These are phyloP conservation scores for Neofusicoccum parvum DNA, from an alignment of 2,329 filamentous ascomycete species.

Conservation along the genomic window DNA sequence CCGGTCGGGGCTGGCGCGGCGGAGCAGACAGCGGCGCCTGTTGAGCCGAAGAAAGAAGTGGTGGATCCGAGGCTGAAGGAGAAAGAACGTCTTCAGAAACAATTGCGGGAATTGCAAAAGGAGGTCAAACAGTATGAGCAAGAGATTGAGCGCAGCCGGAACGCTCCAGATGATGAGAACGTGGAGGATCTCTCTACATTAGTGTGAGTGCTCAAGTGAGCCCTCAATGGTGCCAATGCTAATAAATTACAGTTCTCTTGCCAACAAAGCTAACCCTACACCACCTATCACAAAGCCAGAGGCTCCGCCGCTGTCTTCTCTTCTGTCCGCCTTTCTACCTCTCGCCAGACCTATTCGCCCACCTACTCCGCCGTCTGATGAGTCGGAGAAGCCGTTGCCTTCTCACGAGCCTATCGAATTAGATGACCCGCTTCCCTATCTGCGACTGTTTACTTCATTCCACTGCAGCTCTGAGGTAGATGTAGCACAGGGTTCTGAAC, in stretches of 20 bases:
- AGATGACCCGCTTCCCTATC: conserved; percentile 66
- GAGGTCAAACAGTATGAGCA: conserved; percentile 34
- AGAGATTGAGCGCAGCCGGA: conserved; percentile 33
- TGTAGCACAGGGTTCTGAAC: conserved; percentile 15
- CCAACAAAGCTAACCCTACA: conserved; percentile 20
- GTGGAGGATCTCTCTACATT: conserved; percentile 24
- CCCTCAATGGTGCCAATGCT: neutral
- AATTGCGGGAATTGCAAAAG: conserved; percentile 34
- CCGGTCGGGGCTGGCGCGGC: neutral
- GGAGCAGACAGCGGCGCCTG: conserved; percentile 27
- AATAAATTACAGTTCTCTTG: conserved; percentile 12
- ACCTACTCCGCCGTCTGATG: conserved; percentile 33
- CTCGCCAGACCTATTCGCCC: conserved; percentile 32
- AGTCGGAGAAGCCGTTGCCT: conserved; percentile 45
- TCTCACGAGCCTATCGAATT: conserved; percentile 68
- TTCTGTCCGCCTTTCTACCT: conserved; percentile 45
- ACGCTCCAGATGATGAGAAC: conserved; percentile 15
- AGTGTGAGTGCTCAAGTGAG: conserved; percentile 25
- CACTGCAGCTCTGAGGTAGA: conserved; percentile 54
- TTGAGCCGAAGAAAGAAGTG: neutral
- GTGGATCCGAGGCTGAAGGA: conserved; percentile 26
- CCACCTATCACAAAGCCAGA: conserved; percentile 23
- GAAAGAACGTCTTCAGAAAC: conserved; percentile 32
- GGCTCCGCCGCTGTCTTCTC: conserved; percentile 32
- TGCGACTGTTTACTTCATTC: conserved; percentile 72